Conservation (phyloP, 139 green algal genomes). For the Astrephomene gubernaculifera region DNA sequence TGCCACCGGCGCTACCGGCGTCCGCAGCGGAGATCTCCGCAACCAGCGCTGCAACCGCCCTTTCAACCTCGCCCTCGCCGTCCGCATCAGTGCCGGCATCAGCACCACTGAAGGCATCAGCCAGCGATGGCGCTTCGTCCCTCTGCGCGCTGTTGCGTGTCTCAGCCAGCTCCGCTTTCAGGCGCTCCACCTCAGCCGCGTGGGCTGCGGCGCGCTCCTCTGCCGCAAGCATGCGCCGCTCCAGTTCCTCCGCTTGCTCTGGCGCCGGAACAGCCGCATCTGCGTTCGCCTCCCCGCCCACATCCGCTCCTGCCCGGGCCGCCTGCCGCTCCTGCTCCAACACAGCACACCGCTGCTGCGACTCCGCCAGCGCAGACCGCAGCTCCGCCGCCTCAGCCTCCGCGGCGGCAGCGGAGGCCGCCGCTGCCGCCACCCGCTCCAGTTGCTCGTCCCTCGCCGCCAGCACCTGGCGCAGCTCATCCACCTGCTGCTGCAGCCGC, state of each 20-base stretch:
- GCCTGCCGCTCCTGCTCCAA: background rate
- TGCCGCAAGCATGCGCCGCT: background rate
- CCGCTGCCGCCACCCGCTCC: background rate
- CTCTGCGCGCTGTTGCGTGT: too few species aligned
- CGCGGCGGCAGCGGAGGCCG: background rate
- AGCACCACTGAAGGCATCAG: too few species aligned
- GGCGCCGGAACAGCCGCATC: background rate
- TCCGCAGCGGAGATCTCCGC: background rate
- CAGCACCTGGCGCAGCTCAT: background rate
- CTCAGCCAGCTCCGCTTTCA: slow-evolving; percentile 2
- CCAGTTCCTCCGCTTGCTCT: background rate
- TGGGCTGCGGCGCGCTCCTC: background rate
- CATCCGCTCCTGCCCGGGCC: background rate
- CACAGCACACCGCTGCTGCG: background rate
- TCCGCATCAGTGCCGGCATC: too few species aligned
- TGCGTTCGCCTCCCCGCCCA: background rate
- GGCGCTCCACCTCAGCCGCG: background rate
- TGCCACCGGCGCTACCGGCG: background rate
- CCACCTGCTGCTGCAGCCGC: background rate
- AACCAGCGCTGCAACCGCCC: too few species aligned
- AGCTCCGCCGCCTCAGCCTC: background rate
- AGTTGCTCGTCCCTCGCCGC: background rate
- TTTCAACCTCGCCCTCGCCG: too few species aligned
- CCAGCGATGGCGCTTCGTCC: too few species aligned
- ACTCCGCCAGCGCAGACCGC: background rate